Evolutionary conservation across 495 filamentous ascomycete species (phyloP), one percentile per base, ranked within the genome.

Genomic region (Penicillium argentinense): DNA sequence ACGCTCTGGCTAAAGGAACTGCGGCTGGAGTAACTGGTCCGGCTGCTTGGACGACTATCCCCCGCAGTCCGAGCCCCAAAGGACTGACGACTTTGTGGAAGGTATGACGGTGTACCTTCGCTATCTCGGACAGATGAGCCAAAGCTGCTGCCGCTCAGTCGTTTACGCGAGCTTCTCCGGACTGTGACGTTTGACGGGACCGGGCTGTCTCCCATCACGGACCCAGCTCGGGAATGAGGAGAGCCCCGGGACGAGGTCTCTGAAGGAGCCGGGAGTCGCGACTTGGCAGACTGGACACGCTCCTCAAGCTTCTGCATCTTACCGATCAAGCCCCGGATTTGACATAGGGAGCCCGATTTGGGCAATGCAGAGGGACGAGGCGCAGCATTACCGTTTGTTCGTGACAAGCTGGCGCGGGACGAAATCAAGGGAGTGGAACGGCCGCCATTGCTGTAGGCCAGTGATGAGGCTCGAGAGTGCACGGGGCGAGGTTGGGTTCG

Each of bases 251-350:
- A 89, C 4, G 93, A 91, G 2, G 88, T 91, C 39, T 72, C 79
- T 11, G 80, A 80, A 8, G 88, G 88, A 4, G 81, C 87, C 1
- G 93, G 93, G 2, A 98, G 79, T 64, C 96, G 95, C 24, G 90
- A 95, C 50, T 89, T 83, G 18, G 88, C 93, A n/a, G 86, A 89
- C 38, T 97, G 91, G 5, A 98, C 91, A 23, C 92, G 78, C 46
- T 91, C 86, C 64, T 97, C 95, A 29, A 98, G 81, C 51, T 86
- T 83, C 64, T 96, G 89, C 95, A 98, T 97, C 68, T 97, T 93
- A 17, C 88, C 91, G 45, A 92, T 93, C 42, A 98, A 80, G 3
- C 84, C 85, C 19, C 93, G 89, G 59, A 97, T 92, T 58, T 98
- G 93, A 45, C 86, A 87, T 23, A 98, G 78, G 4, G 95, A 97